Evolutionary conservation across 2,329 filamentous ascomycete genomes (phyloP), one percentile per base, ranked within the genome.

Genomic region (Epichloe coenophiala): DNA sequence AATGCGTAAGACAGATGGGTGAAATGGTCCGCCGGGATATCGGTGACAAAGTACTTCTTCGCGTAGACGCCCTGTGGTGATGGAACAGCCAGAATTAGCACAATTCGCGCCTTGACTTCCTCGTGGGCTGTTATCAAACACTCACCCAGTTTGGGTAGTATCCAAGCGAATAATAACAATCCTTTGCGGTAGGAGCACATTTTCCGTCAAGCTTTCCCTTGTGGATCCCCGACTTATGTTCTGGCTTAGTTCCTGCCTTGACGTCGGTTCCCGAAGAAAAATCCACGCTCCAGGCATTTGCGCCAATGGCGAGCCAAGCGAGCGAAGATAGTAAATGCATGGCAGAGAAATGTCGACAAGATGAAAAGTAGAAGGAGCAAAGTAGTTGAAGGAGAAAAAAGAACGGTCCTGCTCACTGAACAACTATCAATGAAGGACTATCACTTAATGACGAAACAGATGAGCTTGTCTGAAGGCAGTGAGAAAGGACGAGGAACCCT

Each of bases 1-100:
- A 78, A 77, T 0, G 74, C 69, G 53, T 77, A 91, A 6, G 90
- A 72, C 2, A 93, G 68, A 58, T 91, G 86, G 0, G 86, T 91
- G 36, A 93, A 70, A 47, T 84, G 75, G 4, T 80, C 73, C 0
- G 74, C 78, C 0, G 83, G 82, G 8, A 94, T 71, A 53, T 85
- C 74, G 56, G 84, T 75, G 0, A 86, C 84, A 42, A 84, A 75
- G 61, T 4, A 88, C 54, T 86, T 78, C 50, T 86, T 76, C 23
- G 70, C 81, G 60, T 95, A 93, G 48, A 88, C 85, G 39, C 61
- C 61, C 65, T 66, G 21, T 21, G 21, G 80, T 21, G 33, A 23
- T 6, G 9, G 23, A 33, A 9, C 23, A 4, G 21, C 12, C 12
- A 27, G 23, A 21, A 8, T 27, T 27, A 27, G 23, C 23, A 8